Base-by-base conservation (phyloP, 1,139 yeast species). In the Saccharomycopsis hybrid region DNA sequence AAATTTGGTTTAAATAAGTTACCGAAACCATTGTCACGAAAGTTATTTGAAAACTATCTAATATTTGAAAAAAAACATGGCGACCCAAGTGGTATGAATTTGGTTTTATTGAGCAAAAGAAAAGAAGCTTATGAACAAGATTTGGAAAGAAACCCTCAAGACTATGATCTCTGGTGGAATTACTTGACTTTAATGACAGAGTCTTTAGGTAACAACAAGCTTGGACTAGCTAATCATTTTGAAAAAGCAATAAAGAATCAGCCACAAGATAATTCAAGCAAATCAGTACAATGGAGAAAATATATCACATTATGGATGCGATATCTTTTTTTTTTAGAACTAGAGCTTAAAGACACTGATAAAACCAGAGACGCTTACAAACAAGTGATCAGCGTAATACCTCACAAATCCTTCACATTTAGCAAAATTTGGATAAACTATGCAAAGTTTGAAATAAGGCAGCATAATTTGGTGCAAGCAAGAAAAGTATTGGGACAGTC, bases 161-260 rank as follows among this genome's bases (percentile, higher is more conserved):
- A 87, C 64, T 82, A 79, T 62, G 94, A 85, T 60, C 68, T 80
- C 0, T 89, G 97, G 97, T 88, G 95, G 88, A 64, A 78, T 0
- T 81, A 82, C 57, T 58, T 86, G 2, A 72, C 74, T 25, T 60
- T 85, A 27, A 57, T 79, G 35, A 68, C 67, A 49, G 69, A 70
- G 33, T 41, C 29, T 7, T 57, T 57, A 44, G 58, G 57, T 7
- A 54, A 56, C 44, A 65, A 65, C 44, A 67, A 72, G 0, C 57
- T 63, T 2, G 51, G 56, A 59, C 61, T 48, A 55, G 57, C 53
- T 63, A 61, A 41, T 5, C 62, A 69, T 1, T 81, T 73, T 59
- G 79, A 77, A 50, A 64, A 72, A 5, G 77, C 86, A 0, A 63
- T 77, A 1, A 56, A 65, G 0, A 54, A 62, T 2, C 51, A 55